Conservation (phyloP, 1,139 yeast species). For the Pichia sp. region DNA sequence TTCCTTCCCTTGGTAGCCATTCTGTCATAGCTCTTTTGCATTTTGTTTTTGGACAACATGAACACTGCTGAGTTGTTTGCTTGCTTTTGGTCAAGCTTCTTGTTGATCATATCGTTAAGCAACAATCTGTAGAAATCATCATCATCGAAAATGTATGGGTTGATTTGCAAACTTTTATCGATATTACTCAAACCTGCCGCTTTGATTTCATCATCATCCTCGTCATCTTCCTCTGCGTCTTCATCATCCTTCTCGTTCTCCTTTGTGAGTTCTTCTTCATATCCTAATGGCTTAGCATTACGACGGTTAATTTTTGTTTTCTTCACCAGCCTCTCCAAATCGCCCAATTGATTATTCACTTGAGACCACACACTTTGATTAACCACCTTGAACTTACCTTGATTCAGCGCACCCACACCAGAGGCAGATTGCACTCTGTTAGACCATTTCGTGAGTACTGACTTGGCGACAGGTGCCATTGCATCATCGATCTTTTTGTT, state of each 20-base stretch:
- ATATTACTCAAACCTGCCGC: constrained; percentile 21
- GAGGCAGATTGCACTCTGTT: constrained; percentile 79
- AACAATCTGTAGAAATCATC: constrained; percentile 88
- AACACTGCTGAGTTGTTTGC: constrained; percentile 38
- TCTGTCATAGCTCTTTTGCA: constrained; percentile 78
- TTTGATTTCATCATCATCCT: constrained; percentile 28
- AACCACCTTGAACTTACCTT: constrained; percentile 74
- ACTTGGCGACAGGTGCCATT: constrained; percentile 50
- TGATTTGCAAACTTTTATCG: constrained; percentile 42
- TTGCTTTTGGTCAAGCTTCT: constrained; percentile 53
- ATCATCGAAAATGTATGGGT: constrained; percentile 73
- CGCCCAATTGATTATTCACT: constrained; percentile 68
- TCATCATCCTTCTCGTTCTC: constrained; percentile 12
- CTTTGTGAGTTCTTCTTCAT: constrained; percentile 23
- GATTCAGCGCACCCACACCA: constrained; percentile 71
- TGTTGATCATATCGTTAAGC: constrained; percentile 85
- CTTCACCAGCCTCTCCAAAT: constrained; percentile 75
- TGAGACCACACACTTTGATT: constrained; percentile 87
- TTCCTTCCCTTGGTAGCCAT: constrained; percentile 95
- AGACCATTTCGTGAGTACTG: constrained; percentile 83
- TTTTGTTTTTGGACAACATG: constrained; percentile 56
- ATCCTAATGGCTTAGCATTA: constrained; percentile 56
- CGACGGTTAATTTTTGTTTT: constrained; percentile 79
- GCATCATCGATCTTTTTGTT: constrained; percentile 43
- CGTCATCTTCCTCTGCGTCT: constrained; percentile 30